phyloP scores from a whole-genome alignment of 345 rosid genomes.

The Rhizophora mangle region DNA sequence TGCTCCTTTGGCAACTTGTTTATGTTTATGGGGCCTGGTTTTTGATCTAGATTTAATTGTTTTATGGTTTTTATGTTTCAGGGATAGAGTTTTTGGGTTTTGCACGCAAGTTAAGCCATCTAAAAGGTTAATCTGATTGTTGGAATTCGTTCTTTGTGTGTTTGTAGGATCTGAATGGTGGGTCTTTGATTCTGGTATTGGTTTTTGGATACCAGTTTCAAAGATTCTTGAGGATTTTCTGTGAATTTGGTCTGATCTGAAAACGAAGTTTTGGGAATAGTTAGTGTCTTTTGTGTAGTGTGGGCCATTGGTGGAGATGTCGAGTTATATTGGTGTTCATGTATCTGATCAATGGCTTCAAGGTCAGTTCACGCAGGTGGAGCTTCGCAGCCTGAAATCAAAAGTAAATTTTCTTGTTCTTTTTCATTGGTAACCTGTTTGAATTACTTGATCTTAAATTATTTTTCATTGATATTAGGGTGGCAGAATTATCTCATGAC shows the following conservation, averaged over 20 bases:
- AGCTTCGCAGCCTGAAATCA: constrained; percentile 77
- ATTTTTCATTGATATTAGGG: neutral
- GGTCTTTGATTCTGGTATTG: constrained; percentile 26
- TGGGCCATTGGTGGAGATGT: constrained; percentile 46
- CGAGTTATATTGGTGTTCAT: constrained; percentile 62
- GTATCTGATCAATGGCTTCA: constrained; percentile 40
- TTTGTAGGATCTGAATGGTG: constrained; percentile 23
- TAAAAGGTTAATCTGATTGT: neutral
- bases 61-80: constrained; percentile 5
- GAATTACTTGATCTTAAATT: neutral
- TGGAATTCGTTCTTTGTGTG: constrained; percentile 10
- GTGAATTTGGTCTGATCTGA: constrained; percentile 10
- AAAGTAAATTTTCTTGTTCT: constrained; percentile 46
- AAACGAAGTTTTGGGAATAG: constrained; percentile 3
- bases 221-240: constrained; percentile 15
- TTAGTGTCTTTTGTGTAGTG: constrained; percentile 12
- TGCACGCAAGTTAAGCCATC: constrained; percentile 6
- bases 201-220: constrained; percentile 25
- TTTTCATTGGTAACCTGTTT: constrained; percentile 5
- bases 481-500: neutral
- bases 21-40: neutral
- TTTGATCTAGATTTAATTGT: constrained; percentile 2
- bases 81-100: constrained; percentile 13
- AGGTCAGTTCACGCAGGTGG: constrained; percentile 48
- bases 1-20: neutral